phyloP scores from a whole-genome alignment of 192 early-diverging fungal species.

The Backusella morwellensis region DNA sequence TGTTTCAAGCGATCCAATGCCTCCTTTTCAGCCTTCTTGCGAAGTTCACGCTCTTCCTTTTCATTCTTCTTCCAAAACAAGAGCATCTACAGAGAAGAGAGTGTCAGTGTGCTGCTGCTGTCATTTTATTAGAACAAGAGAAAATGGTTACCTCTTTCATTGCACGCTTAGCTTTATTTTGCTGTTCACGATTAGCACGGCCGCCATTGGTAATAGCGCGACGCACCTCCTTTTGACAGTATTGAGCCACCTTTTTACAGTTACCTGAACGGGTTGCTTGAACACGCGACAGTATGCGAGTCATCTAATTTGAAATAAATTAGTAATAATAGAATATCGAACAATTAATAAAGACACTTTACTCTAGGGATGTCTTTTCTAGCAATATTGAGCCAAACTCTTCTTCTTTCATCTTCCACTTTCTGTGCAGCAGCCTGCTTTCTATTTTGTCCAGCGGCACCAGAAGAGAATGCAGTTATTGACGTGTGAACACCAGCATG shows the following conservation, averaged over 20 bases:
- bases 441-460: not conserved
- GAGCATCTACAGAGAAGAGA: slow-evolving; percentile 54
- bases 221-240: slow-evolving; percentile 72
- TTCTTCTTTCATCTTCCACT: slow-evolving; percentile 23
- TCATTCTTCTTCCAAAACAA: slow-evolving; percentile 91
- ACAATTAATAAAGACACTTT: not conserved
- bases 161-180: slow-evolving; percentile 59
- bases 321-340: not conserved
- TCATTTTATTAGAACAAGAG: slow-evolving; percentile 22
- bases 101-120: not conserved
- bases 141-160: slow-evolving; percentile 43
- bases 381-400: slow-evolving; percentile 24
- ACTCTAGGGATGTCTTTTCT: slow-evolving; percentile 12
- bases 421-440: slow-evolving; percentile 5
- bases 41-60: slow-evolving; percentile 83
- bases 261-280: slow-evolving; percentile 51
- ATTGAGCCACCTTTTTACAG: slow-evolving; percentile 67
- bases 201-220: slow-evolving; percentile 52
- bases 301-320: slow-evolving; percentile 28
- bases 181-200: slow-evolving; percentile 60
- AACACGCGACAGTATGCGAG: slow-evolving; percentile 46
- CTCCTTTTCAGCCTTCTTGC: slow-evolving; percentile 87
- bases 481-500: not conserved
- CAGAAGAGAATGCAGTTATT: not conserved
- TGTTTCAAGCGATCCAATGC: slow-evolving; percentile 70